Conservation (phyloP, 2,329 filamentous ascomycete genomes). For the Fusarium denticulatum region DNA sequence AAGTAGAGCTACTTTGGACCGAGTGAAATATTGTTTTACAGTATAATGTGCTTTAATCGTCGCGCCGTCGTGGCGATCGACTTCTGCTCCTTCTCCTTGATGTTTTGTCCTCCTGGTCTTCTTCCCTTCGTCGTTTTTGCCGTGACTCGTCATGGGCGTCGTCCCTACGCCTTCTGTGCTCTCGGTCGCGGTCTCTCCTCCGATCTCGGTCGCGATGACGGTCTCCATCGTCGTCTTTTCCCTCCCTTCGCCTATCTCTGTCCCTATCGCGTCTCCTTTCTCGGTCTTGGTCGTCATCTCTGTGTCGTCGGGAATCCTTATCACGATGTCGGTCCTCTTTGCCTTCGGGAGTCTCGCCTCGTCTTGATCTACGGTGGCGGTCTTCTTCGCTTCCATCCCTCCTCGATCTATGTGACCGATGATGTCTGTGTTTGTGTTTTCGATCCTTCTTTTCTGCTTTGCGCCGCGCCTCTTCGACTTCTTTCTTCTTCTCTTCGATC, state of each 20-base stretch:
- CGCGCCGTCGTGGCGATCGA: slow-evolving; percentile 52
- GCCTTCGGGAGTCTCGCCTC: slow-evolving; percentile 50
- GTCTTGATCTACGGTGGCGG: slow-evolving; percentile 47
- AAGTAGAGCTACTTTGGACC: slow-evolving; percentile 17
- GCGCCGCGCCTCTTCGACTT: slow-evolving; percentile 76
- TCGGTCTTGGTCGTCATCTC: slow-evolving; percentile 43
- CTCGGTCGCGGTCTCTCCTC: slow-evolving; percentile 35
- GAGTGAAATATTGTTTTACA: slow-evolving; percentile 28
- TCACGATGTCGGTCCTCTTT: slow-evolving; percentile 43
- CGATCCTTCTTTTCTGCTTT: slow-evolving; percentile 59
- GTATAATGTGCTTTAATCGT: slow-evolving; percentile 40
- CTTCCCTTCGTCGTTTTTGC: slow-evolving; percentile 42
- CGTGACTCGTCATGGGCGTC: slow-evolving; percentile 42
- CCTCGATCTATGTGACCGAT: slow-evolving; percentile 56
- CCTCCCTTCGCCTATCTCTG: slow-evolving; percentile 28
- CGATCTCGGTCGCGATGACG: slow-evolving; percentile 40
- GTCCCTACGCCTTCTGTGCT: slow-evolving; percentile 45
- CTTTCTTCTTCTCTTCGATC: slow-evolving; percentile 90
- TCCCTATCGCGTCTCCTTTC: slow-evolving; percentile 41
- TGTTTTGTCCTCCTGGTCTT: slow-evolving; percentile 39
- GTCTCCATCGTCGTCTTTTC: slow-evolving; percentile 39
- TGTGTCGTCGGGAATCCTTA: slow-evolving; percentile 44
- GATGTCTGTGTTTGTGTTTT: slow-evolving; percentile 59
- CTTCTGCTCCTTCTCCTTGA: slow-evolving; percentile 51
- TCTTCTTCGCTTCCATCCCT: slow-evolving; percentile 47